These are phyloP conservation scores for Cladophialophora chaetospira DNA, from an alignment of 2,329 filamentous ascomycete genomes.

Conservation along the genomic window DNA sequence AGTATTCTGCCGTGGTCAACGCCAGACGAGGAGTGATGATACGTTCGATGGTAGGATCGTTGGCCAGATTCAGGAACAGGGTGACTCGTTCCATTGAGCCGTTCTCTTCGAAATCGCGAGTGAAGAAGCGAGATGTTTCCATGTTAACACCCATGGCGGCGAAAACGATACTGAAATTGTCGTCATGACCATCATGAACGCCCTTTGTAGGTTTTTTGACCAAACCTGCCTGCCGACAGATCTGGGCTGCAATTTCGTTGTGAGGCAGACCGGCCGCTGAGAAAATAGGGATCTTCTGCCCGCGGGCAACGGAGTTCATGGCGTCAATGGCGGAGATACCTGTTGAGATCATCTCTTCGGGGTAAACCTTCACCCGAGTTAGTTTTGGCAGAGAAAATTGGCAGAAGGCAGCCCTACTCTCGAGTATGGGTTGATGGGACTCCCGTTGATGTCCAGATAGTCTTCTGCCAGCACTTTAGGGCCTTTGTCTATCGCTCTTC, in stretches of 20 bases:
- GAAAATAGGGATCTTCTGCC: constrained; percentile 99
- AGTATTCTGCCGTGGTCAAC: constrained; percentile 98
- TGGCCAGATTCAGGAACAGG: constrained; percentile 97
- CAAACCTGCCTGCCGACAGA: constrained; percentile 93
- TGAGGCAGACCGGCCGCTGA: constrained; percentile 96
- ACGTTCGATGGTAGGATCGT: constrained; percentile 98
- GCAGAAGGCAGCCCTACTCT: constrained; percentile 62
- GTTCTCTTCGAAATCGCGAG: constrained; percentile 97
- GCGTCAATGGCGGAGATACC: constrained; percentile 99
- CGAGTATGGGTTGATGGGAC: constrained; percentile 96
- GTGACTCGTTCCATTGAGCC: constrained; percentile 97
- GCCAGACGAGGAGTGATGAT: constrained; percentile 99
- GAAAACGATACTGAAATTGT: constrained; percentile 99
- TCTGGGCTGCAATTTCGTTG: constrained; percentile 99
- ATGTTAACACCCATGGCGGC: constrained; percentile 99
- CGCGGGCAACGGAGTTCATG: constrained; percentile 97
- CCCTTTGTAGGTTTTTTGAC: constrained; percentile 93
- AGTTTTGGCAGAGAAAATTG: constrained; percentile 6
- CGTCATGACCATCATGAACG: constrained; percentile 92
- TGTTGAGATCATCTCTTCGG: constrained; percentile 99
- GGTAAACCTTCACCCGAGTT: constrained; percentile 72
- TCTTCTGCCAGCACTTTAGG: constrained; percentile 98
- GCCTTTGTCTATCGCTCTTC: constrained; percentile 97
- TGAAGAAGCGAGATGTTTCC: constrained; percentile 98
- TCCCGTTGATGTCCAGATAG: constrained; percentile 98